Base-by-base conservation (phyloP, 1,284 basidiomycete genomes). In the Pterulicium gracile region DNA sequence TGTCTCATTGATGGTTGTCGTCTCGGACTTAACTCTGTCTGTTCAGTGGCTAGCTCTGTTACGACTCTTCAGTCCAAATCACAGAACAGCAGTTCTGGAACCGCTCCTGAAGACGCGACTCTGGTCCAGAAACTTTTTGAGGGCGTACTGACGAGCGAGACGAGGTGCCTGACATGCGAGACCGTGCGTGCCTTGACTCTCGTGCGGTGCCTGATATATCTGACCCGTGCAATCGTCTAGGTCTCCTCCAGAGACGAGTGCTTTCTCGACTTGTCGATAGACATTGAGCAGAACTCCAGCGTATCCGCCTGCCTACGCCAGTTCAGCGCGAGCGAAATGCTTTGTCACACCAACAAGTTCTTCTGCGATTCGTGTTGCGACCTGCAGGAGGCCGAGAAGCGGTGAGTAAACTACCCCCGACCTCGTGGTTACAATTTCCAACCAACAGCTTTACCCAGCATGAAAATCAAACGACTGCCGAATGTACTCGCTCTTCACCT, bases 281-380 rank as follows among this genome's bases (percentile, higher is more conserved):
- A 98, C 63, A 98, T 98, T 53, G 92, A 97, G 60, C 90, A 95
- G 63, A 95, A 98, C 65, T 88, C 91, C 2, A 95, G 90, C 51
- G 82, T 98, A 45, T 95, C 94, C 0, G 87, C 93, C 3, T 98
- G 95, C 63, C 75, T 98, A 45, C 78, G 92, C 42, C 90, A 95
- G 61, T 98, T 98, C 62, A 95, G 91, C 56, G 92, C 93, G 34
- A 91, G 87, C 60, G 96, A 98, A 66, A 98, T 97, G 93, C 77
- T 98, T 15, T 94, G 91, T 56, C 89, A 94, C 59, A 87, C 81
- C 61, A 98, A 98, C 74, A 98, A 98, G 67, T 98, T 98, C 64
- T 97, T 93, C 64, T 98, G 95, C 62, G 96, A 98, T 64, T 80
- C 84, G 14, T 98, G 95, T 65, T 94, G 93, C 56, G 91, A 93